These are phyloP conservation scores for Tagetes patula DNA, from an alignment of 129 eudicot species.

Conservation along the genomic window DNA sequence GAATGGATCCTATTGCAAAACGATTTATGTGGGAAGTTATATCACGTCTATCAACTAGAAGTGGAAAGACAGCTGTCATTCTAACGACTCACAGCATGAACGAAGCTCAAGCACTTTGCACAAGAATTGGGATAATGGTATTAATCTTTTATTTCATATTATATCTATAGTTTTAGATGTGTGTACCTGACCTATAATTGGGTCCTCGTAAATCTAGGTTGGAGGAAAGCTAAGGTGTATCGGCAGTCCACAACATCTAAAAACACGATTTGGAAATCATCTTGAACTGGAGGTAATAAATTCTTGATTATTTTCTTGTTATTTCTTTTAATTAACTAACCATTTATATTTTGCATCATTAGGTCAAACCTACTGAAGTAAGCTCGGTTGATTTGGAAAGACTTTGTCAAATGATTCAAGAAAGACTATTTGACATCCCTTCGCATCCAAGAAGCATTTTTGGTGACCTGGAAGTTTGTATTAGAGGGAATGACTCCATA, in stretches of 20 bases:
- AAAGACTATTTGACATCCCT: slow-evolving; percentile 67
- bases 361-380: slow-evolving; percentile 94
- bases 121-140: slow-evolving; percentile 98
- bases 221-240: slow-evolving; percentile 92
- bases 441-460: slow-evolving; percentile 62
- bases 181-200: background rate
- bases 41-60: slow-evolving; percentile 90
- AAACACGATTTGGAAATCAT: slow-evolving; percentile 94
- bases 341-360: slow-evolving; percentile 17
- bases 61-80: slow-evolving; percentile 96
- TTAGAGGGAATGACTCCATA: slow-evolving; percentile 60
- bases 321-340: background rate
- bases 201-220: slow-evolving; percentile 47
- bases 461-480: slow-evolving; percentile 79
- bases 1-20: slow-evolving; percentile 99
- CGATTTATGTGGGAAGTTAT: slow-evolving; percentile 99
- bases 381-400: slow-evolving; percentile 59
- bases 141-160: slow-evolving; percentile 1
- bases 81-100: slow-evolving; percentile 98
- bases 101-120: slow-evolving; percentile 99
- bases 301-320: slow-evolving; percentile 16
- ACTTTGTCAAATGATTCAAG: slow-evolving; percentile 71
- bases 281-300: slow-evolving; percentile 81
- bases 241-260: slow-evolving; percentile 96
- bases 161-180: background rate